Evolutionary conservation across 805 yeast species (phyloP), one percentile per base, ranked within the genome.

Genomic region (Ogataea zsoltii): DNA sequence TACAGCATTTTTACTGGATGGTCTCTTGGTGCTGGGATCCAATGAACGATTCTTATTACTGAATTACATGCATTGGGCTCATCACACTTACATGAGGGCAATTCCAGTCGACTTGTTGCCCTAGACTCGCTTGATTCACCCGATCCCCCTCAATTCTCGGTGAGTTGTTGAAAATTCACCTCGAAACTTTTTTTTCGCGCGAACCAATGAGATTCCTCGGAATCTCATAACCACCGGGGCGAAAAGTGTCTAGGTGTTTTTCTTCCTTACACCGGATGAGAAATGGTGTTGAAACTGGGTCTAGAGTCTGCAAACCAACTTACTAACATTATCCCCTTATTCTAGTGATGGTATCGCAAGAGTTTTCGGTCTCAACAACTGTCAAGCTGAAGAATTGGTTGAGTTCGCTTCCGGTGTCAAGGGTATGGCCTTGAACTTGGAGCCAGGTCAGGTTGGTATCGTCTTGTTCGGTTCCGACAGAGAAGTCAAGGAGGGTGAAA

Each of bases 401-500:
- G 99, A 94, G 80, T 95, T 94, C 80, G 80, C 97, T 53, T 89
- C 99, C 51, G 99, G 99, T 82, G 98, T 92, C 66, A 89, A 91
- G 78, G 99, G 99, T 86, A 94, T 94, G 99, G 98, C 99, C 69
- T 83, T 94, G 72, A 94, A 94, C 85, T 88, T 94, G 84, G 99
- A 94, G 80, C 96, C 98, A 67, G 97, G 96, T 76, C 98, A 94
- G 79, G 99, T 94, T 72, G 99, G 99, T 89, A 85, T 94, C 71
- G 99, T 94, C 78, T 80, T 94, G 76, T 94, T 94, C 82, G 99
- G 99, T 80, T 91, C 98, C 59, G 99, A 94, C 76, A 84, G 96
- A 75, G 83, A 84, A 63, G 98, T 94, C 74, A 91, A 90, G 80
- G 97, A 94, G 81, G 98, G 99, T 79, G 97, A 94, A 77, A 85